Evolutionary conservation across 2,329 filamentous ascomycete species (phyloP).

Genomic region (Pseudocercospora macadamiae): DNA sequence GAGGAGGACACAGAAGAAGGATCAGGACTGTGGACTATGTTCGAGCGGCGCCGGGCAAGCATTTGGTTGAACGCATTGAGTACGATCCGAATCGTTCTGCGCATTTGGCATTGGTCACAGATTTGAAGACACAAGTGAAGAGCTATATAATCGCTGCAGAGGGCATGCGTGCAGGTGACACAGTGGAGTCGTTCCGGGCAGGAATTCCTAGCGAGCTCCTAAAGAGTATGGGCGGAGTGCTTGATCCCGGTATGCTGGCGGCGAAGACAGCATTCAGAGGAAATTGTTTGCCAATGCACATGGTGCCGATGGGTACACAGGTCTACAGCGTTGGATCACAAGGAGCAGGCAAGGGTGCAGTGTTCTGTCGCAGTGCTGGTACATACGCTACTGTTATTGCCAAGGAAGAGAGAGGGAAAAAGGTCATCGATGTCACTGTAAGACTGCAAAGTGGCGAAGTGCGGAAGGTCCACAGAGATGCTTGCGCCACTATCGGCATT

Average conservation of each 20-base stretch:
- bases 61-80: constrained; percentile 90
- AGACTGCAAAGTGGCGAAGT: constrained; percentile 91
- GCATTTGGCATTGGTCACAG: constrained; percentile 85
- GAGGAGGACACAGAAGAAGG: constrained; percentile 87
- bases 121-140: constrained; percentile 72
- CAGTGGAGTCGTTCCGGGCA: constrained; percentile 86
- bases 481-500: constrained; percentile 91
- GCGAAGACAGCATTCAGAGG: constrained; percentile 92
- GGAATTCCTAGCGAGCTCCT: constrained; percentile 88
- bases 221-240: constrained; percentile 85
- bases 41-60: constrained; percentile 75
- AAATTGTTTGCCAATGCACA: constrained; percentile 92
- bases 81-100: constrained; percentile 92
- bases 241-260: constrained; percentile 94
- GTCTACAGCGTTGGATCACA: constrained; percentile 86
- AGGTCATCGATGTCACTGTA: constrained; percentile 78
- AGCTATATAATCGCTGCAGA: constrained; percentile 96
- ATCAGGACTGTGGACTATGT: constrained; percentile 91
- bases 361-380: constrained; percentile 93
- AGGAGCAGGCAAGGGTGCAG: constrained; percentile 67
- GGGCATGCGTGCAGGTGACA: constrained; percentile 87
- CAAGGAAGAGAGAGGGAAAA: constrained; percentile 76
- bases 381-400: constrained; percentile 87
- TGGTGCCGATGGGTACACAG: constrained; percentile 92
- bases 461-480: constrained; percentile 84